Conservation (phyloP, 2,329 filamentous ascomycete genomes). For the Drechmeria coniospora region DNA sequence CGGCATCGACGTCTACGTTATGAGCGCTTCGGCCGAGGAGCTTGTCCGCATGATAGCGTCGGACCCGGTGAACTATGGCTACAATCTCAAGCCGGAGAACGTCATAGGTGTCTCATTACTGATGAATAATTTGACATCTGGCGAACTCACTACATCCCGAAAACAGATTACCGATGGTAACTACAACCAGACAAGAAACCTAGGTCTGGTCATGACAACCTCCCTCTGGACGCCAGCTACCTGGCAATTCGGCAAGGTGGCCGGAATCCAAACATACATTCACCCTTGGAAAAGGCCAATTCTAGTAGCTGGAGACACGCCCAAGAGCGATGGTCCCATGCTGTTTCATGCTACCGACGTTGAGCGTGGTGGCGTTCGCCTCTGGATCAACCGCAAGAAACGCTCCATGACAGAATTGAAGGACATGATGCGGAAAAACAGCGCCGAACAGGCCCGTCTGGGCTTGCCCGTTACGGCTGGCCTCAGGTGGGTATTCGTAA, state of each 20-base stretch:
- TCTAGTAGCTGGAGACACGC: conserved; percentile 25
- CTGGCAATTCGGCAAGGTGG: conserved; percentile 28
- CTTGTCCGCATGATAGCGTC: conserved; percentile 27
- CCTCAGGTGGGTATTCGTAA: conserved; percentile 28
- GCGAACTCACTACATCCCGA: conserved; percentile 17
- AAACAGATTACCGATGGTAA: conserved; percentile 21
- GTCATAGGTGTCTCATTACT: conserved; percentile 27
- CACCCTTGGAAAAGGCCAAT: conserved; percentile 26
- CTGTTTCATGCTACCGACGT: conserved; percentile 28
- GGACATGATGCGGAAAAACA: conserved; percentile 20
- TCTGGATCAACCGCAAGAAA: conserved; percentile 24
- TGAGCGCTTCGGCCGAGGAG: conserved; percentile 26
- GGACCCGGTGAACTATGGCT: conserved; percentile 27
- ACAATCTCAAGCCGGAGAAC: conserved; percentile 26
- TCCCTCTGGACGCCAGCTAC: conserved; percentile 25
- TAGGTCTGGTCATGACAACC: conserved; percentile 21
- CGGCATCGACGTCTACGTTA: conserved; percentile 27
- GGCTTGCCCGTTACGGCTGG: conserved; percentile 22
- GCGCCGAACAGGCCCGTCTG: conserved; percentile 17
- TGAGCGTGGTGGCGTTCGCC: conserved; percentile 21
- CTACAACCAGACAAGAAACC: conserved; percentile 19
- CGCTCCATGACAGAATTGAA: conserved; percentile 18
- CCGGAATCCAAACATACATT: conserved; percentile 26
- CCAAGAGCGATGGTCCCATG: conserved; percentile 26
- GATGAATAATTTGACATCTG: conserved; percentile 15